Base-by-base conservation (phyloP, 164 flowering plant species). In the Magnolia kwangsiensis region DNA sequence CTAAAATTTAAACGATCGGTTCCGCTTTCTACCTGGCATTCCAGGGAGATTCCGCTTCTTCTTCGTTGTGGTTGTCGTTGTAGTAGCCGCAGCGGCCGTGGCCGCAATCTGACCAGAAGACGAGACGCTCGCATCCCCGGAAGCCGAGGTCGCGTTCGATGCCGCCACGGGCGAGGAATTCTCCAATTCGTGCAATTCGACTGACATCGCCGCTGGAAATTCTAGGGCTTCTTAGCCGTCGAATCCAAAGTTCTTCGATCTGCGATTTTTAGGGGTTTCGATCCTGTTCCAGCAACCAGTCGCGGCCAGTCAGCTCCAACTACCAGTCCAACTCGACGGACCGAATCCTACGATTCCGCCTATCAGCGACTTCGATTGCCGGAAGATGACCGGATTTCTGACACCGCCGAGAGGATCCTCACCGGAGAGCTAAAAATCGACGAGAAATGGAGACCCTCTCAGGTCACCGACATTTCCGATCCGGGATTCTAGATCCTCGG, bases 11-110 rank as follows among this genome's bases (percentile, higher is more conserved):
- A 65, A 20, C 4, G 10, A 20, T 27, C 70, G 23, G 19, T 11
- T 69, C 51, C 14, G 55, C 2, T 69, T 37, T 7, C 58, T 70
- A 90, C 97, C 97, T 20, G 97, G 97, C 93, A 85, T 92, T 82
- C 97, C 97, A 8, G 97, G 94, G 65, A 89, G 93, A 78, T 83
- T 92, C 27, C 97, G 85, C 82, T 87, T 92, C 77, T 84, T 89
- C 89, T 90, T 90, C 59, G 74, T 68, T n/a, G 80, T 77, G 19
- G 80, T 31, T 20, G 73, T 63, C 0, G 81, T 73, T 23, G 24
- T 67, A 8, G 83, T 2, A 55, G 76, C 71, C 23, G 80, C 75
- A 16, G 80, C 50, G 24, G 73, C 66, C 31, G 74, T 20, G 49
- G 67, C 51, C 6, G 29, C 63, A 51, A 63, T 23, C 4, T 21